Conservation (phyloP, 495 filamentous ascomycete species). For the Corynascus novoguineensis region DNA sequence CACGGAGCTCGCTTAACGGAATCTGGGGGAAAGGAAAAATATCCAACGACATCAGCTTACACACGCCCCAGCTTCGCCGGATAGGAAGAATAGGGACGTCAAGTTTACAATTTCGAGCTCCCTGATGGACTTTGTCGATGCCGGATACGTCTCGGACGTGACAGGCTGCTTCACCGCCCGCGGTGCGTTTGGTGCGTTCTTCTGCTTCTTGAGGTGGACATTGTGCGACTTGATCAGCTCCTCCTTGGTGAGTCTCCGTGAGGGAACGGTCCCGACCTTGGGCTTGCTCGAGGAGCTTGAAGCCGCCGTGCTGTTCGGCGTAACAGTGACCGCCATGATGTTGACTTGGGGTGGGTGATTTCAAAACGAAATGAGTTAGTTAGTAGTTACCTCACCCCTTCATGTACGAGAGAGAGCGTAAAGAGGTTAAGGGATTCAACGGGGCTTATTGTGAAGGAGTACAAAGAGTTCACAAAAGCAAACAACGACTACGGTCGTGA, state of each 20-base stretch:
- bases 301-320: slow-evolving; percentile 1
- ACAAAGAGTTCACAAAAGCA: not conserved
- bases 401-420: no score
- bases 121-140: slow-evolving; percentile 30
- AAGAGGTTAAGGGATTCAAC: no score
- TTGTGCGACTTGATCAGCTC: slow-evolving; percentile 31
- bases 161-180: slow-evolving; percentile 34
- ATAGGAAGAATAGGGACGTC: no score
- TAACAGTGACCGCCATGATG: slow-evolving; percentile 12
- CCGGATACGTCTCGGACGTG: slow-evolving; percentile 28
- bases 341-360: not conserved
- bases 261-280: slow-evolving; percentile 12
- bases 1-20: slow-evolving; percentile 31
- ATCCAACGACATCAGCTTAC: no score
- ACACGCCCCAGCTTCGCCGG: not conserved
- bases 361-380: not conserved
- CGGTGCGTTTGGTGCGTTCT: slow-evolving; percentile 22
- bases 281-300: not conserved
- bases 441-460: not conserved
- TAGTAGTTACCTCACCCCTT: no score
- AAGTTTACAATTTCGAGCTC: slow-evolving; percentile 29
- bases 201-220: slow-evolving; percentile 28
- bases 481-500: not conserved
- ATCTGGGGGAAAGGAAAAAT: slow-evolving; percentile 22
- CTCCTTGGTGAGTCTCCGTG: slow-evolving; percentile 24